Conservation (phyloP, 257 asterid genomes). For the Jacaranda copaia region DNA sequence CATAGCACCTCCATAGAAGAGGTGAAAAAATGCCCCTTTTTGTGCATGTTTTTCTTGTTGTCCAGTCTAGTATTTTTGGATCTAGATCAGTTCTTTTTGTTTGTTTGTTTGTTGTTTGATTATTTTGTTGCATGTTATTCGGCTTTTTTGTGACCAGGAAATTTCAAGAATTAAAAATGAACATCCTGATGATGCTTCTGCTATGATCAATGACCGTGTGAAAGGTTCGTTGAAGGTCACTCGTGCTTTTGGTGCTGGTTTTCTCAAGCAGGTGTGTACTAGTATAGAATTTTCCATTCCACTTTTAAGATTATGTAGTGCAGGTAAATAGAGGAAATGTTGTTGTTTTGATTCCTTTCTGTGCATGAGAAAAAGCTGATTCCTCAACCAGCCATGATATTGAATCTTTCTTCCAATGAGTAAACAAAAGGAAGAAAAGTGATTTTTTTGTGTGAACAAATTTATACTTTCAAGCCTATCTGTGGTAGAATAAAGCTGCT, state of each 20-base stretch:
- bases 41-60: neutral
- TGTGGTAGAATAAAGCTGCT: slow-evolving; percentile 31
- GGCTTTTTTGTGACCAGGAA: slow-evolving; percentile 56
- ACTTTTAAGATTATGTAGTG: slow-evolving; percentile 28
- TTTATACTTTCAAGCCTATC: slow-evolving; percentile 40
- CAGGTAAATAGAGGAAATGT: slow-evolving; percentile 15
- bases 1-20: slow-evolving; percentile 89
- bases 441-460: slow-evolving; percentile 42
- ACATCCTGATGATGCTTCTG: slow-evolving; percentile 82
- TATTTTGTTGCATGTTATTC: slow-evolving; percentile 24
- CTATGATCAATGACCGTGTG: slow-evolving; percentile 81
- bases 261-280: slow-evolving; percentile 85
- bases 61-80: neutral
- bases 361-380: slow-evolving; percentile 50
- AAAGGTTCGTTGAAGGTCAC: slow-evolving; percentile 96
- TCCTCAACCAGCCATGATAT: slow-evolving; percentile 35
- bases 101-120: slow-evolving; percentile 25
- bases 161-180: slow-evolving; percentile 73
- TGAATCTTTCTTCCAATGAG: slow-evolving; percentile 30
- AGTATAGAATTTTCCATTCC: slow-evolving; percentile 3
- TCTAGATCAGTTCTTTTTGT: neutral
- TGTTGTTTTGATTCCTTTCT: slow-evolving; percentile 40
- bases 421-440: neutral
- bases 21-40: slow-evolving; percentile 45
- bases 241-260: slow-evolving; percentile 99